Base-by-base conservation (phyloP, 2,329 filamentous ascomycete species). In the Plectosphaerella plurivora region DNA sequence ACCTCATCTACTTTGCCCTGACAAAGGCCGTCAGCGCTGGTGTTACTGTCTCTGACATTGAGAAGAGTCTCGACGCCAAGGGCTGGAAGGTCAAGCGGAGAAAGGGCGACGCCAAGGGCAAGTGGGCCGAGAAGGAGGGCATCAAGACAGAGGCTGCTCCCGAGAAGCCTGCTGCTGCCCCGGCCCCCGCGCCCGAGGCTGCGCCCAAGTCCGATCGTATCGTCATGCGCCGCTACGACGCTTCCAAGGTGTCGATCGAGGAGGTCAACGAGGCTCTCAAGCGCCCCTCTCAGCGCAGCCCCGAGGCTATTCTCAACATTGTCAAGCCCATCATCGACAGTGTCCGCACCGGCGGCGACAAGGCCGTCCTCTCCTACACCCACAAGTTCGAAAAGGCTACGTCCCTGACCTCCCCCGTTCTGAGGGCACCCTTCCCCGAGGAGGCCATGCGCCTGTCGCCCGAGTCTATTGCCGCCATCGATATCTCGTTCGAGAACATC, bases 311-410 rank as follows among this genome's bases (percentile, higher is more conserved):
- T 60, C 86, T 97, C 74, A 86, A 86, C 57, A 93, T 97, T 50
- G 90, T 96, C 54, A 84, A 83, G 36, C 94, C 94, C 1, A 99
- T 99, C 62, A 91, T 99, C 64, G 84, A 93, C 53, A 89, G 92
- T 47, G 88, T 99, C 51, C 88, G 86, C 52, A 79, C 83, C 44
- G 84, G 89, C 35, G 94, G 94, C 50, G 94, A 99, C 71, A 87
- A 87, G 62, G 92, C 91, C 3, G 79, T 99, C 22, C 80, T 99
- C 45, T 87, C 89, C 49, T 97, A 96, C 70, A 97, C 94, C 1
- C 92, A 97, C 80, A 96, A 95, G 70, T 99, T 99, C 61, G 94
- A 99, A 67, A 96, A 93, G 74, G 94, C 93, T 1, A 96, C 90
- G 1, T 93, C 89, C 3, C 77, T 99, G 54, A 94, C 84, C 14